phyloP scores from a whole-genome alignment of 495 filamentous ascomycete genomes.

The Aspergillus ellipticus region DNA sequence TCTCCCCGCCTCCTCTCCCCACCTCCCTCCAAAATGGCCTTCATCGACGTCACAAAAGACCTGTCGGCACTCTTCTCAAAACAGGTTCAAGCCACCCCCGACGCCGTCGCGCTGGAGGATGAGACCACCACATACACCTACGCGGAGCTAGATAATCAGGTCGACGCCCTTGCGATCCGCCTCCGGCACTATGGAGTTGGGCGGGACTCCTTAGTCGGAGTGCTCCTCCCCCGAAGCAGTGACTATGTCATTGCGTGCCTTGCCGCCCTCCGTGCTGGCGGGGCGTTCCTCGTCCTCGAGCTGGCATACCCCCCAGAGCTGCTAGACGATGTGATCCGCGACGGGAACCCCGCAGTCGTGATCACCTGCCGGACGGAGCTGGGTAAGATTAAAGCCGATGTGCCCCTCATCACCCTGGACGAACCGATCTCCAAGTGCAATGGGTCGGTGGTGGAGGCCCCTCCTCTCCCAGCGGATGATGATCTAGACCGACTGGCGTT shows the following conservation, averaged over 20 bases:
- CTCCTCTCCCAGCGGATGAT: conserved; percentile 49
- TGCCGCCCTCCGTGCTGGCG: conserved; percentile 61
- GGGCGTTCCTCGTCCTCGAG: conserved; percentile 68
- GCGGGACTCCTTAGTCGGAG: conserved; percentile 60
- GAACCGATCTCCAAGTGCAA: conserved; percentile 36
- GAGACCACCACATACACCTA: conserved; percentile 55
- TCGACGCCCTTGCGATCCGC: conserved; percentile 48
- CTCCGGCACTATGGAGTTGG: conserved; percentile 57
- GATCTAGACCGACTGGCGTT: conserved; percentile 64
- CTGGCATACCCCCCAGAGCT: conserved; percentile 63
- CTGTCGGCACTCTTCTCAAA: conserved; percentile 55
- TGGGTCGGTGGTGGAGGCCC: conserved; percentile 31
- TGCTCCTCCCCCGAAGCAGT: conserved; percentile 62
- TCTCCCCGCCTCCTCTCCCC: background rate
- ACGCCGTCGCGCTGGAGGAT: conserved; percentile 61
- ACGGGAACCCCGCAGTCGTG: conserved; percentile 58
- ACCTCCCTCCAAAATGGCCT: conserved; percentile 34
- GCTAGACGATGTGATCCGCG: conserved; percentile 62
- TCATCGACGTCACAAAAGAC: conserved; percentile 61
- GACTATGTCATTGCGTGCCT: conserved; percentile 69
- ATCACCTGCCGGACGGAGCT: conserved; percentile 55
- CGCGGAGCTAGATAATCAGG: conserved; percentile 55
- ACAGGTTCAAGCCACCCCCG: conserved; percentile 56
- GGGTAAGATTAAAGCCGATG: conserved; percentile 51
- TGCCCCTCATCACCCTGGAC: conserved; percentile 56